A percentile compares a stretch with the other conserved stretches of the same genome.
Evolutionary conservation across 768 basidiomycete species (phyloP).

Genomic region (Coprinopsis cinerea): DNA sequence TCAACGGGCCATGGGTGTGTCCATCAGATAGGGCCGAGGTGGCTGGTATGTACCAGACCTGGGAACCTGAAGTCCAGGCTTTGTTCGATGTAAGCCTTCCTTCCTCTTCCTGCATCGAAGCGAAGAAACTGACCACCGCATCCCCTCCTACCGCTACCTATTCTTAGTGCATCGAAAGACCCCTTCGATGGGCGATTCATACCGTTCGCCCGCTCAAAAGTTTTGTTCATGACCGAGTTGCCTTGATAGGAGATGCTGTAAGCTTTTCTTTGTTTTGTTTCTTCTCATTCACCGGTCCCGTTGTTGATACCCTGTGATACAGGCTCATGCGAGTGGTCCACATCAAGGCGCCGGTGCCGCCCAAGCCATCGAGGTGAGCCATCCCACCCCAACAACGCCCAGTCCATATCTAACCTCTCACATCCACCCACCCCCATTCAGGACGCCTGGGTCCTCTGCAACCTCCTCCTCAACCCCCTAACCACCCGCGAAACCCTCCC

Average conservation of each 20-base stretch:
- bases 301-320: constrained; percentile 6
- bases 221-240: constrained; percentile 45
- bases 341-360: constrained; percentile 56
- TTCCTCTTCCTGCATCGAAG: constrained; percentile 6
- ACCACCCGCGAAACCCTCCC: constrained; percentile 35
- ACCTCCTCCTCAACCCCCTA: constrained; percentile 37
- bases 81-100: constrained; percentile 42
- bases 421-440: constrained; percentile 21
- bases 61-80: constrained; percentile 57
- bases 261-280: constrained; percentile 9
- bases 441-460: constrained; percentile 45
- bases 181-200: constrained; percentile 61
- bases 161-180: constrained; percentile 44
- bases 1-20: constrained; percentile 47
- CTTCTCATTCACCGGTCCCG: neutral
- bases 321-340: constrained; percentile 51
- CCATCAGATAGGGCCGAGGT: constrained; percentile 42
- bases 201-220: constrained; percentile 45
- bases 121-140: too few species aligned
- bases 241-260: constrained; percentile 47
- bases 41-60: constrained; percentile 35
- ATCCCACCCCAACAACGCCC: constrained; percentile 6
- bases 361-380: constrained; percentile 48
- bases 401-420: neutral
- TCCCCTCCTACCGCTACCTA: neutral